These are phyloP conservation scores for Naganishia friedmannii DNA, from an alignment of 768 basidiomycete species.

Conservation along the genomic window DNA sequence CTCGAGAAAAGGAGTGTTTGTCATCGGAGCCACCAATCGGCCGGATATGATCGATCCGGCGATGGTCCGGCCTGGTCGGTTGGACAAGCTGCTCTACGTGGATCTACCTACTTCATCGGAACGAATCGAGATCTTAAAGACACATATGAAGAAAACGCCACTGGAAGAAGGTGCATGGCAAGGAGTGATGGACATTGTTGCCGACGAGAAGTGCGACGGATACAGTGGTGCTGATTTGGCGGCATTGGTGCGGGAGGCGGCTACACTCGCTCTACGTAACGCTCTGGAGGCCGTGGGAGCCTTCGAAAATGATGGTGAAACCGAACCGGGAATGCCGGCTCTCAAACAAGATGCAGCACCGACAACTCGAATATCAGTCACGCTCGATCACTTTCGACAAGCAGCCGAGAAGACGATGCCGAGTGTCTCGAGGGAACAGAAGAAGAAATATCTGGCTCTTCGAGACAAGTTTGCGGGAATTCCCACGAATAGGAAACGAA, in stretches of 20 bases:
- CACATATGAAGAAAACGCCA: constrained; percentile 68
- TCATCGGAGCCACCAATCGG: constrained; percentile 90
- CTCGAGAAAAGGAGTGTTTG: constrained; percentile 78
- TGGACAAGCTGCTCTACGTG: constrained; percentile 91
- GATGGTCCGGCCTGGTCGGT: constrained; percentile 91
- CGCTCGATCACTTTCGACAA: constrained; percentile 64
- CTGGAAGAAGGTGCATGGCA: constrained; percentile 55
- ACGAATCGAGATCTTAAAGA: constrained; percentile 77
- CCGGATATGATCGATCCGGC: constrained; percentile 98
- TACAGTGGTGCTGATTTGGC: constrained; percentile 91
- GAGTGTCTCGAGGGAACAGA: constrained; percentile 76
- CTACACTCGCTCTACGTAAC: constrained; percentile 72
- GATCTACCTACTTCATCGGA: constrained; percentile 73
- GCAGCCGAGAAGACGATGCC: constrained; percentile 80
- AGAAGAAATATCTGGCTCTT: constrained; percentile 75
- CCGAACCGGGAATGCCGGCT: constrained; percentile 33
- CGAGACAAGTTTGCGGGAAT: constrained; percentile 79
- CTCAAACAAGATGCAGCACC: constrained; percentile 19
- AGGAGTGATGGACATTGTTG: constrained; percentile 58
- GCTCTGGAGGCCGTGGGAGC: constrained; percentile 61
- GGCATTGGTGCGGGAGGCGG: constrained; percentile 81
- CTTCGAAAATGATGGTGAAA: constrained; percentile 57
- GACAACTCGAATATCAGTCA: constrained; percentile 56
- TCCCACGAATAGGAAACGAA: constrained; percentile 40
- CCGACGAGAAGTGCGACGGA: constrained; percentile 66